Percentiles rank a stretch among this genome's conserved stretches.
Evolutionary conservation across 768 basidiomycete species (phyloP).

Genomic region (Pisolithus microcarpus): DNA sequence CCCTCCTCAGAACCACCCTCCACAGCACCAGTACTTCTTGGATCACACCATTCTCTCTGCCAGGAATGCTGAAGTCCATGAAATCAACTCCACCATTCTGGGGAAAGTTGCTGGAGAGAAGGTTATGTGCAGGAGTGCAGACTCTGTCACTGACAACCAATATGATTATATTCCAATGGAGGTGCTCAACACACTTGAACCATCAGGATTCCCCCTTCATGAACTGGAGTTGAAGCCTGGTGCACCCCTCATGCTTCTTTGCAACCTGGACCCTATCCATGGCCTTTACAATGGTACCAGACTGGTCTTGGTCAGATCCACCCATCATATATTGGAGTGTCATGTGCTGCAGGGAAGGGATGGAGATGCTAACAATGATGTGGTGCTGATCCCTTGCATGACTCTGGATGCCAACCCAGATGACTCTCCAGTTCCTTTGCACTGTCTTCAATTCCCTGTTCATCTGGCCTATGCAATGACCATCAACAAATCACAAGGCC

Average conservation of each 20-base stretch:
- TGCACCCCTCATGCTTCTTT: slow-evolving; percentile 36
- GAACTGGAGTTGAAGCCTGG: slow-evolving; percentile 28
- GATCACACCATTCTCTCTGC: slow-evolving; percentile 26
- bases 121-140: slow-evolving; percentile 20
- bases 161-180: slow-evolving; percentile 29
- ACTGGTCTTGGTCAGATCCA: background rate
- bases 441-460: too few relatives aligned
- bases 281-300: slow-evolving; percentile 37
- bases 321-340: too few relatives aligned
- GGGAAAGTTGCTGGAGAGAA: slow-evolving; percentile 18
- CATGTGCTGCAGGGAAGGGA: too few relatives aligned
- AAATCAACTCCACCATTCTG: slow-evolving; percentile 27
- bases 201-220: slow-evolving; percentile 33
- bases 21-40: slow-evolving; percentile 22
- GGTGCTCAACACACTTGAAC: slow-evolving; percentile 32
- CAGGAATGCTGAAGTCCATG: slow-evolving; percentile 24
- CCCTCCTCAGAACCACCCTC: slow-evolving; percentile 4
- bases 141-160: slow-evolving; percentile 19
- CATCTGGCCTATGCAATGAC: too few relatives aligned
- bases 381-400: too few relatives aligned
- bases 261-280: slow-evolving; percentile 32
- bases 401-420: too few relatives aligned
- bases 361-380: too few relatives aligned
- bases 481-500: too few relatives aligned
- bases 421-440: too few relatives aligned